A percentile compares a stretch with the other conserved stretches of the same genome.
phyloP scores from a whole-genome alignment of 1,139 yeast genomes.

The Kurtzmaniella quercitrusa region DNA sequence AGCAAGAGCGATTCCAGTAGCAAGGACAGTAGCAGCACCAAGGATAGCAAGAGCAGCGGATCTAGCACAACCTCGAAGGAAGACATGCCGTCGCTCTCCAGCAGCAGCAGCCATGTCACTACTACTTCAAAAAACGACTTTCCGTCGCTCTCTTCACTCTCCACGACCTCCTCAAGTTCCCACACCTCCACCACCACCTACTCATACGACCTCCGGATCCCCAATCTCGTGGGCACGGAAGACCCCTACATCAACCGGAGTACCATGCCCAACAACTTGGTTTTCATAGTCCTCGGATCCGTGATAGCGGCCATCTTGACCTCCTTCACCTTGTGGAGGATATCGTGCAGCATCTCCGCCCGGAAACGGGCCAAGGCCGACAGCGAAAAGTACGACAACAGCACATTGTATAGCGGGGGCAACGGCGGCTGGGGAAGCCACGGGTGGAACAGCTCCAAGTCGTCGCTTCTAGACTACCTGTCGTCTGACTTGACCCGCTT shows the following conservation, averaged over 20 bases:
- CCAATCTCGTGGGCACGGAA: slow-evolving; percentile 6
- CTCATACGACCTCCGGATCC: slow-evolving; percentile 15
- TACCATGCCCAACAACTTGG: slow-evolving; percentile 28
- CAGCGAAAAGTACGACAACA: slow-evolving; percentile 27
- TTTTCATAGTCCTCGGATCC: slow-evolving; percentile 43
- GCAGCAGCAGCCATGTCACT: not conserved
- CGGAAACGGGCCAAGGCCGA: slow-evolving; percentile 31
- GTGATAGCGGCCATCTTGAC: slow-evolving; percentile 25
- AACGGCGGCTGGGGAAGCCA: slow-evolving; percentile 2
- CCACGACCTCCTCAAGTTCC: slow-evolving; percentile 7
- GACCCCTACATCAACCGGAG: slow-evolving; percentile 33
- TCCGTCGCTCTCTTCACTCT: not conserved
- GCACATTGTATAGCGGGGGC: slow-evolving; percentile 5
- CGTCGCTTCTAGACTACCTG: slow-evolving; percentile 20
- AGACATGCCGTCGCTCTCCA: too few relatives aligned
- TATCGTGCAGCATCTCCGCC: slow-evolving; percentile 20
- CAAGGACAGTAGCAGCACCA: too few relatives aligned
- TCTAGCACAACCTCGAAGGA: too few relatives aligned
- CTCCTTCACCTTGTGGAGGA: slow-evolving; percentile 18
- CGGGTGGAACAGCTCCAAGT: slow-evolving; percentile 19
- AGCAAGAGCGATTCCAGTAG: not conserved
- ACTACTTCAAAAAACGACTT: not conserved
- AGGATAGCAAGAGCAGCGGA: too few relatives aligned
- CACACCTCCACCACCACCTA: slow-evolving; percentile 5
- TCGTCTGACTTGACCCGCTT: slow-evolving; percentile 11